Percentiles rank a stretch among this genome's conserved stretches.
Conservation (phyloP, 140 eudicot species). For the Artemisia princeps region DNA sequence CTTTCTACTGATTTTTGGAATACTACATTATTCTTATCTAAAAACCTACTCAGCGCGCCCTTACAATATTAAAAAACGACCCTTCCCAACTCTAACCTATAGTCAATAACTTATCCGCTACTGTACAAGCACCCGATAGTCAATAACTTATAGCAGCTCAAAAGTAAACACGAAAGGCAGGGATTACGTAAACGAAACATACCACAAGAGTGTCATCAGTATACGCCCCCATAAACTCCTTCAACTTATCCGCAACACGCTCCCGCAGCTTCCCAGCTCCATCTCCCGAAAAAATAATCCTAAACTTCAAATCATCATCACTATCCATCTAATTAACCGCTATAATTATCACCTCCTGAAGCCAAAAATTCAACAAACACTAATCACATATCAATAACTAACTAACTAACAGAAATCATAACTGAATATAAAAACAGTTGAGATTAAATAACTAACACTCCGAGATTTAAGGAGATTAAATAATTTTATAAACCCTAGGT, state of each 20-base stretch:
- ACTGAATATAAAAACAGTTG: too few relatives aligned
- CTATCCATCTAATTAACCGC: conserved; percentile 25
- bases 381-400: too few relatives aligned
- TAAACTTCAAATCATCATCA: conserved; percentile 55
- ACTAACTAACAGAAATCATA: too few relatives aligned
- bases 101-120: too few relatives aligned
- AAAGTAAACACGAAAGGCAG: too few relatives aligned
- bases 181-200: conserved; percentile 14
- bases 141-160: too few relatives aligned
- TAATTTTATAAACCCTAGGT: too few relatives aligned
- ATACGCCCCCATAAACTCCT: conserved; percentile 90
- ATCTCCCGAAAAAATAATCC: conserved; percentile 50
- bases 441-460: too few relatives aligned
- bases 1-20: not conserved
- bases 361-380: not conserved
- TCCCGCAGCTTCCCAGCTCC: conserved; percentile 64
- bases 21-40: not conserved
- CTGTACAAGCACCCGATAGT: too few relatives aligned
- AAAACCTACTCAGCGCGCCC: not conserved
- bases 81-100: too few relatives aligned
- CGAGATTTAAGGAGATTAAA: too few relatives aligned
- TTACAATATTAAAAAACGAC: too few relatives aligned
- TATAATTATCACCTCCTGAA: conserved; percentile 9
- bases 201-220: conserved; percentile 97
- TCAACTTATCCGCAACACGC: conserved; percentile 56